Evolutionary conservation across 2,329 filamentous ascomycete species (phyloP).

Genomic region (Talaromyces sp.): DNA sequence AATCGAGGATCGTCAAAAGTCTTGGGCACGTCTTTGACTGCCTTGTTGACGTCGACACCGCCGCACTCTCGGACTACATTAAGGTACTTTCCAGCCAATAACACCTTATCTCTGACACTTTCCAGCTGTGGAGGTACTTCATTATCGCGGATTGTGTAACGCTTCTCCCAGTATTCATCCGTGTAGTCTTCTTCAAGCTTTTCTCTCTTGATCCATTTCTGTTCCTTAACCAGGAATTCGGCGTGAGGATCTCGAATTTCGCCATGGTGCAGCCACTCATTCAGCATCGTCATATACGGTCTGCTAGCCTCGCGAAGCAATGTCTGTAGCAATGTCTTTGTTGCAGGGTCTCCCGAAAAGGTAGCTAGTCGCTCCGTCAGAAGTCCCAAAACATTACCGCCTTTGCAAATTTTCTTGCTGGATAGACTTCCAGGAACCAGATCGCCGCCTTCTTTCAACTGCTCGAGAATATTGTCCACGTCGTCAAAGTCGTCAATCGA

Average conservation of each 20-base stretch:
- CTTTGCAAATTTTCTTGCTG: conserved; percentile 90
- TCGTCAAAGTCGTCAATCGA: conserved; percentile 74
- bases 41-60: conserved; percentile 88
- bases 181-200: conserved; percentile 93
- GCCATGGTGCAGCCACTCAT: conserved; percentile 96
- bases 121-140: conserved; percentile 90
- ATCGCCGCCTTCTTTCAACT: conserved; percentile 80
- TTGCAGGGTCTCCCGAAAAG: conserved; percentile 91
- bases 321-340: conserved; percentile 74
- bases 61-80: conserved; percentile 97
- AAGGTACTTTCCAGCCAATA: conserved; percentile 93
- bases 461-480: conserved; percentile 89
- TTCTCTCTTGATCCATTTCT: conserved; percentile 90
- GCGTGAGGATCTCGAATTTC: conserved; percentile 90
- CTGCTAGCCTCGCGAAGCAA: conserved; percentile 82
- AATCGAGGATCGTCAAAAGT: conserved; percentile 92
- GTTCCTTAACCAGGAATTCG: conserved; percentile 93
- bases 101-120: conserved; percentile 85
- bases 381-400: conserved; percentile 87
- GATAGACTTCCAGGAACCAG: conserved; percentile 73
- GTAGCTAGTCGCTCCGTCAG: conserved; percentile 80
- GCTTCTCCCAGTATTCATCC: conserved; percentile 97
- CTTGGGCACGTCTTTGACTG: conserved; percentile 79
- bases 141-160: conserved; percentile 89
- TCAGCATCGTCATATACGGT: conserved; percentile 97